Evolutionary conservation across 2,329 filamentous ascomycete species (phyloP).

Genomic region (Ascochyta rabiei): DNA sequence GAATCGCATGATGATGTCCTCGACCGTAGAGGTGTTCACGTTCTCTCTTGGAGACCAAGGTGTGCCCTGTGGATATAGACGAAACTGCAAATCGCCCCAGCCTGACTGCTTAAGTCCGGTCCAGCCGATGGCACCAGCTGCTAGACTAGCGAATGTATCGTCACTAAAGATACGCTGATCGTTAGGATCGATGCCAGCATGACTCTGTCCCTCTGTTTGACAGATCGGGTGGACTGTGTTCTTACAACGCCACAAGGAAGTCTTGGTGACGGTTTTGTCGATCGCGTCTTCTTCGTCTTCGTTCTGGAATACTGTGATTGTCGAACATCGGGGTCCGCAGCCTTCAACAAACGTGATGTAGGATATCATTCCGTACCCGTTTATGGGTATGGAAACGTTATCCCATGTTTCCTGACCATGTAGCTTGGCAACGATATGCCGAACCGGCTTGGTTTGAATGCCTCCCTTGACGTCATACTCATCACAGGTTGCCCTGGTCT

Average conservation of each 20-base stretch:
- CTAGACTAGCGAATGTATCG: conserved; percentile 35
- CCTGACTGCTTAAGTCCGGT: conserved; percentile 27
- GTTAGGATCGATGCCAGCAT: conserved; percentile 24
- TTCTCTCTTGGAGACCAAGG: conserved; percentile 34
- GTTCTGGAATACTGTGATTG: too few relatives aligned
- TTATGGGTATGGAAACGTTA: too few relatives aligned
- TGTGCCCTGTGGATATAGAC: conserved; percentile 29
- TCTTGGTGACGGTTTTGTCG: too few relatives aligned
- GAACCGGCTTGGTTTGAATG: conserved; percentile 4
- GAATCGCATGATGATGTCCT: conserved; percentile 36
- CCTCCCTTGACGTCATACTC: neutral
- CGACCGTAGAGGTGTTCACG: conserved; percentile 14
- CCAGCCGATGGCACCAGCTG: conserved; percentile 41
- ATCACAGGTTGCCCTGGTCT: neutral
- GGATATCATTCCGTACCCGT: too few relatives aligned
- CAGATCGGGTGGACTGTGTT: too few relatives aligned
- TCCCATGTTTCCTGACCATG: too few relatives aligned
- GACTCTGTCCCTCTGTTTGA: conserved; percentile 14
- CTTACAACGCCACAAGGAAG: too few relatives aligned
- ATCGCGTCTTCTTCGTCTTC: too few relatives aligned
- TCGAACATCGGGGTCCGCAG: too few relatives aligned
- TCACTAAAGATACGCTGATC: conserved; percentile 29
- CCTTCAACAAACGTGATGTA: too few relatives aligned
- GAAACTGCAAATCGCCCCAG: conserved; percentile 20
- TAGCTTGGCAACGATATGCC: too few relatives aligned